Evolutionary conservation across 192 early-diverging fungal genomes (phyloP).

Genomic region (Entophlyctis helioformis): DNA sequence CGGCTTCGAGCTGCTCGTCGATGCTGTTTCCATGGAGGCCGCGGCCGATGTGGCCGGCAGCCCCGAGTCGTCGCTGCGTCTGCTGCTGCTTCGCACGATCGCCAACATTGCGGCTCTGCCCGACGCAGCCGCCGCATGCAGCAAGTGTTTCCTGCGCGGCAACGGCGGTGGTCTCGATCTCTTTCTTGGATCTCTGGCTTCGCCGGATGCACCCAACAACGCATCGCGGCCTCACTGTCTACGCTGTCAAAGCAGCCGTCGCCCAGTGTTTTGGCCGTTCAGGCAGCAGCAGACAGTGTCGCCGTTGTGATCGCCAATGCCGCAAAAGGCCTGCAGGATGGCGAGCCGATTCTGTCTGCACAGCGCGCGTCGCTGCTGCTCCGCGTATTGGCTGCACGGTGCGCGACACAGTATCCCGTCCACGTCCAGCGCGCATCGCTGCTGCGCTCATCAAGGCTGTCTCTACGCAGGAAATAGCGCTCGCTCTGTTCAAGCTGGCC

Average conservation of each 20-base stretch:
- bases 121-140: background rate
- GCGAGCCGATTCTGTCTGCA: too few species aligned
- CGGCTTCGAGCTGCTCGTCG: slow-evolving; percentile 4
- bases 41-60: background rate
- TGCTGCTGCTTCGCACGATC: background rate
- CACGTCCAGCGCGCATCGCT: too few species aligned
- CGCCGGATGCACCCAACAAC: background rate
- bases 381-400: too few species aligned
- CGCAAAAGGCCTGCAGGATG: too few species aligned
- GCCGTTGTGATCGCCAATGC: too few species aligned
- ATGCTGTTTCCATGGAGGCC: background rate
- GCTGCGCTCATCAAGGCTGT: too few species aligned
- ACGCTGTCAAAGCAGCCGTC: background rate
- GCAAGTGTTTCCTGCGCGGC: background rate
- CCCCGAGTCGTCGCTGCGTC: background rate
- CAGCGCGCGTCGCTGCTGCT: too few species aligned
- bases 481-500: too few species aligned
- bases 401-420: too few species aligned
- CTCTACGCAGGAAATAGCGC: too few species aligned
- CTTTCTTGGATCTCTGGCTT: background rate
- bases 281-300: too few species aligned
- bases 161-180: slow-evolving; percentile 2
- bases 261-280: slow-evolving; percentile 4
- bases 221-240: background rate
- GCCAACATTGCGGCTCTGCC: background rate